Evolutionary conservation across 2,329 filamentous ascomycete species (phyloP).

Genomic region (Fusarium sp.): DNA sequence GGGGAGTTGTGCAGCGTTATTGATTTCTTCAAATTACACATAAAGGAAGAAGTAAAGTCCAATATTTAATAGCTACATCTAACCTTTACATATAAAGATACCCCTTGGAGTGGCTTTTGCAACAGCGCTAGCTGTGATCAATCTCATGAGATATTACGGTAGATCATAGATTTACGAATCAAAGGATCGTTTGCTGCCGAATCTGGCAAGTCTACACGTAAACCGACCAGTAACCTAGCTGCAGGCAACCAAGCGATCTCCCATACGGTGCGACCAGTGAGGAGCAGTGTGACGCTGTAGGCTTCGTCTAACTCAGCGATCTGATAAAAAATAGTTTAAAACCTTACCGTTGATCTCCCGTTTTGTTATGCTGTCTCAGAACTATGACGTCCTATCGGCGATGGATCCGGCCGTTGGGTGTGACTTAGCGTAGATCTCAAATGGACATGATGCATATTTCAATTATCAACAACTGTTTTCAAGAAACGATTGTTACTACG

Average conservation of each 20-base stretch:
- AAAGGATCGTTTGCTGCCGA: neutral
- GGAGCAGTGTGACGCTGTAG: neutral
- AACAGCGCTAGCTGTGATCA: no score
- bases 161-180: no score
- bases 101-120: no score
- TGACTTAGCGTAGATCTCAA: neutral
- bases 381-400: neutral
- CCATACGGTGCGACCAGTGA: fast-evolving
- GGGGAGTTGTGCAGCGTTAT: no score
- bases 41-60: no score
- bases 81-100: no score
- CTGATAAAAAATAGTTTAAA: neutral
- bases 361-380: fast-evolving
- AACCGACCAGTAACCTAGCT: no score
- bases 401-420: neutral
- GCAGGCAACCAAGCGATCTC: neutral
- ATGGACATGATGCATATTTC: fast-evolving
- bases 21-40: no score
- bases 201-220: fast-evolving
- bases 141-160: no score
- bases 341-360: neutral
- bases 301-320: neutral
- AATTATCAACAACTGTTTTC: neutral
- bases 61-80: no score
- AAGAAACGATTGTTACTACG: neutral